Percentiles rank a stretch among this genome's conserved stretches.
Evolutionary conservation across 257 asterid species (phyloP).

Genomic region (Anisodus acutangulus): DNA sequence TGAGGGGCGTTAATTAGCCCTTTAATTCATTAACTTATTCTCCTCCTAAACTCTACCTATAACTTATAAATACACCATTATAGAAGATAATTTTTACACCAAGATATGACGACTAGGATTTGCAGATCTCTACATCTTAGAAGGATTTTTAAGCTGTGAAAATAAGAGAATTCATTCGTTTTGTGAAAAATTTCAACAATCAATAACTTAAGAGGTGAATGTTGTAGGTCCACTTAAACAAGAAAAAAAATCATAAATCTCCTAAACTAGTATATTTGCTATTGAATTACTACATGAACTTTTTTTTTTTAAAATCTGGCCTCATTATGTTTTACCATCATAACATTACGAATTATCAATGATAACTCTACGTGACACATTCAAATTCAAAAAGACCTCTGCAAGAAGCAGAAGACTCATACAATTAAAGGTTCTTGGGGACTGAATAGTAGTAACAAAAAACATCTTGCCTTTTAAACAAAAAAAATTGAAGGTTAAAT

Average conservation of each 20-base stretch:
- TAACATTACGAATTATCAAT: slow-evolving; percentile 37
- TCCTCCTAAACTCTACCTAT: no score
- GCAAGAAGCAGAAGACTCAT: not conserved
- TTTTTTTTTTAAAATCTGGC: not conserved
- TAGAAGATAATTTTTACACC: no score
- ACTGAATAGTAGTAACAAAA: slow-evolving; percentile 25
- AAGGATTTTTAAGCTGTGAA: no score
- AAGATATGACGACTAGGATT: no score
- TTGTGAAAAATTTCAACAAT: no score
- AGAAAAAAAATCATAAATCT: not conserved
- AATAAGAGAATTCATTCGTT: no score
- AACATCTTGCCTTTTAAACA: not conserved
- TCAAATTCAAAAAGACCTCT: slow-evolving; percentile 13
- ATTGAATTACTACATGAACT: not conserved
- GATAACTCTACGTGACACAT: slow-evolving; percentile 36
- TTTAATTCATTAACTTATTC: no score
- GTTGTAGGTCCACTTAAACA: not conserved
- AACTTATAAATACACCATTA: no score
- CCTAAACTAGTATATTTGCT: not conserved
- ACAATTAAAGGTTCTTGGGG: slow-evolving; percentile 4
- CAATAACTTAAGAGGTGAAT: not conserved
- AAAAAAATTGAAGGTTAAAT: not conserved
- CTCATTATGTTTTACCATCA: slow-evolving; percentile 29
- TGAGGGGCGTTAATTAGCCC: no score
- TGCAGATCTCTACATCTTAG: no score